Base-by-base conservation (phyloP, 345 rosid species). In the Aurinia saxatilis region DNA sequence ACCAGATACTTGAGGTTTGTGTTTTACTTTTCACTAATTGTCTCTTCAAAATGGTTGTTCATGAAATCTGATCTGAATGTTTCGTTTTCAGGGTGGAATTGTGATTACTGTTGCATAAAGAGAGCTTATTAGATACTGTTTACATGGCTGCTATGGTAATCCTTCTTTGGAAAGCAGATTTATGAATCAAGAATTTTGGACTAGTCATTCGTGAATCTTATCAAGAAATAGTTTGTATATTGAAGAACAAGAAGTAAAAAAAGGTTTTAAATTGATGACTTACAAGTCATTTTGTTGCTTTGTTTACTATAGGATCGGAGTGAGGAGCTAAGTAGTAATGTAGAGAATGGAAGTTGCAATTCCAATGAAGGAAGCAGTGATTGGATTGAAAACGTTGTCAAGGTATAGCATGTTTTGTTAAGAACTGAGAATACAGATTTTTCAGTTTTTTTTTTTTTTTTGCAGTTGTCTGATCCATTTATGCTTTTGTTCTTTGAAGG, bases 401-500 rank as follows among this genome's bases (percentile, higher is more conserved):
- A 71, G 65, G 69, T 62, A 57, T 47, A n/a, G n/a, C n/a, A 17
- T 2, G 46, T 9, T 70, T 25, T 21, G 1, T 5, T 36, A 0
- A 44, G 5, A 49, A 17, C 5, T 14, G 9, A 3, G 2, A n/a
- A 13, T 27, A 33, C 5, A 25, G 8, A 1, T 21, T 31, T 33
- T 39, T 41, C n/a, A 5, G 6, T 19, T 19, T 9, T 57, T 19
- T 35, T 0, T n/a, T n/a, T n/a, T n/a, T n/a, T n/a, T n/a, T n/a
- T n/a, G n/a, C 25, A 2, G 29, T 16, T 65, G 15, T 56, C 67
- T 50, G 21, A 47, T 15, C 25, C 57, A 27, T 23, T 3, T 50
- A 10, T 44, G 35, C 10, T 1, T 30, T 54, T 54, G 51, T 40
- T 53, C 31, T 33, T 66, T 9, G n/a, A 59, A 91, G 96, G 78